Conservation (phyloP, 495 filamentous ascomycete genomes). For the Lasiosphaeris hirsuta region DNA sequence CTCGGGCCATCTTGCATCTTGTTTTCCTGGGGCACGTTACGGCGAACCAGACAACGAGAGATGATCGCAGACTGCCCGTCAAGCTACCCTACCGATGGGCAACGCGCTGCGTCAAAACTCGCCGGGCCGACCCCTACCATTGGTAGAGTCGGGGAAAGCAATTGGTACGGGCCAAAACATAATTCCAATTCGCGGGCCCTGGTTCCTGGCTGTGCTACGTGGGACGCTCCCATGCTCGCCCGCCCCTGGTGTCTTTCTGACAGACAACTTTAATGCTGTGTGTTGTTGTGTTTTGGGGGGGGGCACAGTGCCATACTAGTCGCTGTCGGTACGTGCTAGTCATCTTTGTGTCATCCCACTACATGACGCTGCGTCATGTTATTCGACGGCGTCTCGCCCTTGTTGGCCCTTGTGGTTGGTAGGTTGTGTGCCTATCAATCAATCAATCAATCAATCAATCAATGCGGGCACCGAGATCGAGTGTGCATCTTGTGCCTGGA, state of each 20-base stretch:
- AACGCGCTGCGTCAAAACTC: no score
- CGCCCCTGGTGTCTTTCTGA: not conserved
- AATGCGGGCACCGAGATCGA: slow-evolving; percentile 15
- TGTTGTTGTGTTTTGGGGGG: not conserved
- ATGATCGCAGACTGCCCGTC: no score
- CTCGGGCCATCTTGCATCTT: no score
- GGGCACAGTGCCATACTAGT: not conserved
- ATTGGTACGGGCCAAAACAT: not conserved
- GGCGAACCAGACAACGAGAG: no score
- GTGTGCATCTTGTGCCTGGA: slow-evolving; percentile 3
- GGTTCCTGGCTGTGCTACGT: slow-evolving; percentile 11
- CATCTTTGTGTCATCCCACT: slow-evolving; percentile 11
- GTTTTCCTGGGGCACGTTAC: no score
- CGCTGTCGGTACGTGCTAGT: not conserved
- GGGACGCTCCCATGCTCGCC: not conserved
- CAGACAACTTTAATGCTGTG: slow-evolving; percentile 1
- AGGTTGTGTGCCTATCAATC: slow-evolving; percentile 19
- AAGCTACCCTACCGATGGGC: no score
- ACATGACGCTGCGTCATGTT: slow-evolving; percentile 7
- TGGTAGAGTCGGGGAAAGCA: not conserved
- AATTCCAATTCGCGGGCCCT: not conserved
- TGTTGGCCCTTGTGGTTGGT: not conserved
- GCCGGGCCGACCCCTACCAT: no score
- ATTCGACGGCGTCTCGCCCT: not conserved
- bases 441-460: slow-evolving; percentile 25